Conservation (phyloP, 2,329 filamentous ascomycete genomes). For the Botrytis sinoallii region DNA sequence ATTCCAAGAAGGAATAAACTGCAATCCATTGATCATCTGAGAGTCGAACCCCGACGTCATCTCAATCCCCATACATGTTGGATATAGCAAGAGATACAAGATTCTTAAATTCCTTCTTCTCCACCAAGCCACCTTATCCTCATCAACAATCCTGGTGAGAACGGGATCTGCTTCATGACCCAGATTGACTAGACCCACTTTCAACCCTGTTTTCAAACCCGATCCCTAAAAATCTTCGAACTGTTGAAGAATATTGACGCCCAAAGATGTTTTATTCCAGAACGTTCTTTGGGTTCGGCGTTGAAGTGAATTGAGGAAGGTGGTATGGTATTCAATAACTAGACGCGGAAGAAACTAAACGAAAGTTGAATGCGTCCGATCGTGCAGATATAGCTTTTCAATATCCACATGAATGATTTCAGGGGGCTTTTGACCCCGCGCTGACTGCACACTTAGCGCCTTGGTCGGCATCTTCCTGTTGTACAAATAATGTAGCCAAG, state of each 20-base stretch:
- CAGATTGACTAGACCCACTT: slow-evolving; percentile 10
- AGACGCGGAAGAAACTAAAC: slow-evolving; percentile 14
- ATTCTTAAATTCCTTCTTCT: slow-evolving; percentile 40
- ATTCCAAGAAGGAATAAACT: slow-evolving; percentile 39
- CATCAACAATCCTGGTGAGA: slow-evolving; percentile 41
- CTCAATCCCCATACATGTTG: slow-evolving; percentile 53
- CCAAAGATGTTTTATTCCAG: neutral
- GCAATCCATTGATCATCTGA: slow-evolving; percentile 47
- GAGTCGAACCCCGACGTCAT: slow-evolving; percentile 54
- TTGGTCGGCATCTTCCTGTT: neutral
- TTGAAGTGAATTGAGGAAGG: slow-evolving; percentile 11
- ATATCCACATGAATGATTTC: neutral
- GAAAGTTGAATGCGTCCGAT: slow-evolving; percentile 14
- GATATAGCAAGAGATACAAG: slow-evolving; percentile 43
- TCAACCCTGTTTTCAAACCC: neutral
- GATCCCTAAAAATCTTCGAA: neutral
- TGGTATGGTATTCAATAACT: neutral
- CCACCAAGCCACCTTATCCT: slow-evolving; percentile 42
- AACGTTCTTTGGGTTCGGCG: neutral
- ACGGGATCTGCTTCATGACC: slow-evolving; percentile 37
- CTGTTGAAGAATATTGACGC: neutral
- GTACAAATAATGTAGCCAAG: slow-evolving; percentile 7
- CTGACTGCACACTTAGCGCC: slow-evolving; percentile 1
- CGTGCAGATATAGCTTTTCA: slow-evolving; percentile 10
- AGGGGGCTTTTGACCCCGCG: neutral